phyloP scores from a whole-genome alignment of 2,329 filamentous ascomycete species.

The Aureobasidium pullulans region DNA sequence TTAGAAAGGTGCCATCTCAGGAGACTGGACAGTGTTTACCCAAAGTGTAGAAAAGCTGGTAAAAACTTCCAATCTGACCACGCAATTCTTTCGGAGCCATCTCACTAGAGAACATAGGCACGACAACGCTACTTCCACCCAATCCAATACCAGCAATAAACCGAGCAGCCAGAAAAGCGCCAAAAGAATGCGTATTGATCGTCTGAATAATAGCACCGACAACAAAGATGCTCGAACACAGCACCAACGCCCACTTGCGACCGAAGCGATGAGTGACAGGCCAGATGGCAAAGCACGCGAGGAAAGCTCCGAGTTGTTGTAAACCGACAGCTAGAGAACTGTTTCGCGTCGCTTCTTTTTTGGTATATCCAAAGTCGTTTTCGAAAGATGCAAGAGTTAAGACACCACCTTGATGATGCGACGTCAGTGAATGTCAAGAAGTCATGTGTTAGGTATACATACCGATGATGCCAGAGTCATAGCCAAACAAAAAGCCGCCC shows the following conservation, averaged over 20 bases:
- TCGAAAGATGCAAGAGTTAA: slow-evolving; percentile 39
- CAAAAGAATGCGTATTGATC: slow-evolving; percentile 38
- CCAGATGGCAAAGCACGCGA: slow-evolving; percentile 44
- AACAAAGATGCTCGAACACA: slow-evolving; percentile 37
- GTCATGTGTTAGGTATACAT: slow-evolving; percentile 17
- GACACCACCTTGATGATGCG: slow-evolving; percentile 31
- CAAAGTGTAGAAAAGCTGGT: slow-evolving; percentile 45
- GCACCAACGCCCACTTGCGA: slow-evolving; percentile 38
- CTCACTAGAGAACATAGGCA: slow-evolving; percentile 36
- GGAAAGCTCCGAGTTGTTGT: slow-evolving; percentile 47
- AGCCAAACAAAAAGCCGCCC: slow-evolving; percentile 43
- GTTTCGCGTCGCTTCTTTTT: slow-evolving; percentile 30
- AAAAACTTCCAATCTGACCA: slow-evolving; percentile 44
- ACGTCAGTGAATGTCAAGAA: neutral
- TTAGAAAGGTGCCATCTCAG: neutral
- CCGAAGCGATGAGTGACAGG: slow-evolving; percentile 42
- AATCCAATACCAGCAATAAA: slow-evolving; percentile 43
- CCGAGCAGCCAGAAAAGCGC: slow-evolving; percentile 40
- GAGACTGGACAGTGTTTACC: slow-evolving; percentile 21
- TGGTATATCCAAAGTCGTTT: slow-evolving; percentile 36
- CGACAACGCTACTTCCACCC: slow-evolving; percentile 39
- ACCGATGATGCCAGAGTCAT: slow-evolving; percentile 39
- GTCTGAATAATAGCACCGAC: slow-evolving; percentile 40
- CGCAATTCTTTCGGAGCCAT: slow-evolving; percentile 40
- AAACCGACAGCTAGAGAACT: slow-evolving; percentile 44